Percentiles rank a stretch among this genome's conserved stretches.
Conservation (phyloP, 2,329 filamentous ascomycete genomes). For the Nectriaceae sp. region DNA sequence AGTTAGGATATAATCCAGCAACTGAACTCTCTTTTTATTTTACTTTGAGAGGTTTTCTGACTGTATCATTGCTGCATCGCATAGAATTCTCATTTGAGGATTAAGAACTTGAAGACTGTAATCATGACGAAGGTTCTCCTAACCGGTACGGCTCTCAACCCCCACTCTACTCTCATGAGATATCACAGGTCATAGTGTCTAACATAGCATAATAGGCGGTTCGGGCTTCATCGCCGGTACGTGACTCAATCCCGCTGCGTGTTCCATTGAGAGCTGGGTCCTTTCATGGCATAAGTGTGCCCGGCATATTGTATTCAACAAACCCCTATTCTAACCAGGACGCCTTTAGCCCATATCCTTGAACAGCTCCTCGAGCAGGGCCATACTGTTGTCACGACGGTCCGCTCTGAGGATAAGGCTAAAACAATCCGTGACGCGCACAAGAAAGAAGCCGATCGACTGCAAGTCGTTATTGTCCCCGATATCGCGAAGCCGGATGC, state of each 20-base stretch:
- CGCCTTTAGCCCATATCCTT: conserved; percentile 54
- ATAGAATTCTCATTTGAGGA: too few relatives aligned
- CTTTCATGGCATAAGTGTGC: too few relatives aligned
- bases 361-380: conserved; percentile 53
- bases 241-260: not conserved
- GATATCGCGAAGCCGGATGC: conserved; percentile 75
- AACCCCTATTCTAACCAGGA: too few relatives aligned
- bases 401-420: conserved; percentile 56
- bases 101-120: too few relatives aligned
- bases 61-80: too few relatives aligned
- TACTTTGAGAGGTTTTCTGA: too few relatives aligned
- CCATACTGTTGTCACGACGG: conserved; percentile 57
- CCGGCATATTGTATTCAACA: too few relatives aligned
- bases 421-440: conserved; percentile 52
- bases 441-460: conserved; percentile 43
- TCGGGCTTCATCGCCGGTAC: conserved; percentile 39
- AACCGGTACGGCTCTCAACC: conserved; percentile 25
- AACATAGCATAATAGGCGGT: conserved; percentile 35
- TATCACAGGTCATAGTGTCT: conserved; percentile 10
- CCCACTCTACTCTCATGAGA: not conserved
- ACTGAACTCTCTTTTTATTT: too few relatives aligned
- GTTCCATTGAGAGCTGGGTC: too few relatives aligned
- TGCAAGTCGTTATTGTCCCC: conserved; percentile 64
- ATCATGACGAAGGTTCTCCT: conserved; percentile 35
- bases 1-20: too few relatives aligned